Evolutionary conservation across 768 basidiomycete genomes (phyloP).

Genomic region (Boletus pseudo-olivaceus): DNA sequence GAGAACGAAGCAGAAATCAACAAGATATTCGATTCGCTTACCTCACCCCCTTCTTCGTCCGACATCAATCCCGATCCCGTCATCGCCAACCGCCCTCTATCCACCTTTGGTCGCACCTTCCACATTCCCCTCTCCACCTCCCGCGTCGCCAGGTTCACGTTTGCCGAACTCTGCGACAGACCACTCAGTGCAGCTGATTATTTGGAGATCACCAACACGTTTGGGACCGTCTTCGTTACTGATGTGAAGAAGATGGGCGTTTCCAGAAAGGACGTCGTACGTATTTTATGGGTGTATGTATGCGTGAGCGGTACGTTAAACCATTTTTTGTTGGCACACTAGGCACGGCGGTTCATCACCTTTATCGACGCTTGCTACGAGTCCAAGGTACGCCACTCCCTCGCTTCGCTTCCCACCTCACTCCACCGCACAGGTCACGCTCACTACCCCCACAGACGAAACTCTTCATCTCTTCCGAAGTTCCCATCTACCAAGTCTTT

Average conservation of each 20-base stretch:
- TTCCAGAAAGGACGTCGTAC: constrained; percentile 80
- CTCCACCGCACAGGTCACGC: background rate
- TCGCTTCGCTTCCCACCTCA: background rate
- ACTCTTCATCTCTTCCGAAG: constrained; percentile 88
- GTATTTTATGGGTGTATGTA: background rate
- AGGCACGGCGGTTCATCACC: constrained; percentile 95
- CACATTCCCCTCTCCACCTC: constrained; percentile 75
- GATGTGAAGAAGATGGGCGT: constrained; percentile 89
- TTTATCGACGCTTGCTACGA: constrained; percentile 98
- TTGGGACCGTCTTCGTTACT: constrained; percentile 82
- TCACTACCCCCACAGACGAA: constrained; percentile 71
- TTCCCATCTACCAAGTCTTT: constrained; percentile 88
- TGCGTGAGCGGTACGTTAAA: background rate
- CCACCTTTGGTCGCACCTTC: constrained; percentile 89
- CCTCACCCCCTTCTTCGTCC: constrained; percentile 43
- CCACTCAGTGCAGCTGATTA: constrained; percentile 96
- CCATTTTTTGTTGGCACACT: background rate
- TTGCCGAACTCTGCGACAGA: constrained; percentile 81
- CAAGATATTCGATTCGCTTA: constrained; percentile 79
- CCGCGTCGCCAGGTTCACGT: constrained; percentile 80
- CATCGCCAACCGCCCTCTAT: constrained; percentile 58
- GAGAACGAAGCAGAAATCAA: constrained; percentile 67
- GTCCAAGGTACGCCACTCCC: constrained; percentile 57
- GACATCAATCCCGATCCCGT: constrained; percentile 42
- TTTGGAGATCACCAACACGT: constrained; percentile 85